A percentile compares a stretch with the other conserved stretches of the same genome.
phyloP scores from a whole-genome alignment of 345 rosid genomes.

The Arabidopsis thaliana region TAIR10.1 NC_003070.9:16272001-16272500 shows the following conservation, averaged over 20 bases:
- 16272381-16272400: slow-evolving; percentile 36
- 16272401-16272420: slow-evolving; percentile 42
- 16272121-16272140: slow-evolving; percentile 35
- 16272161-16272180: slow-evolving; percentile 46
- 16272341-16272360: slow-evolving; percentile 38
- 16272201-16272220: slow-evolving; percentile 49
- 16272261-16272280: slow-evolving; percentile 37
- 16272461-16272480: slow-evolving; percentile 46
- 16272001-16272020: slow-evolving; percentile 33
- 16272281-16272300: slow-evolving; percentile 40
- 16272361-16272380: slow-evolving; percentile 46
- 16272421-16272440: slow-evolving; percentile 51
- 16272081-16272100: slow-evolving; percentile 33
- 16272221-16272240: slow-evolving; percentile 46
- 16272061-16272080: slow-evolving; percentile 42
- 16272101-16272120: slow-evolving; percentile 32
- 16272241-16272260: slow-evolving; percentile 38
- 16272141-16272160: slow-evolving; percentile 48
- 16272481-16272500: slow-evolving; percentile 25
- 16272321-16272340: slow-evolving; percentile 30
- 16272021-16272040: slow-evolving; percentile 43
- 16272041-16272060: slow-evolving; percentile 22
- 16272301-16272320: slow-evolving; percentile 47
- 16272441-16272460: slow-evolving; percentile 45
- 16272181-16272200: slow-evolving; percentile 28